These are phyloP conservation scores for Rutstroemia sp. DNA, from an alignment of 2,329 filamentous ascomycete species.

Conservation along the genomic window DNA sequence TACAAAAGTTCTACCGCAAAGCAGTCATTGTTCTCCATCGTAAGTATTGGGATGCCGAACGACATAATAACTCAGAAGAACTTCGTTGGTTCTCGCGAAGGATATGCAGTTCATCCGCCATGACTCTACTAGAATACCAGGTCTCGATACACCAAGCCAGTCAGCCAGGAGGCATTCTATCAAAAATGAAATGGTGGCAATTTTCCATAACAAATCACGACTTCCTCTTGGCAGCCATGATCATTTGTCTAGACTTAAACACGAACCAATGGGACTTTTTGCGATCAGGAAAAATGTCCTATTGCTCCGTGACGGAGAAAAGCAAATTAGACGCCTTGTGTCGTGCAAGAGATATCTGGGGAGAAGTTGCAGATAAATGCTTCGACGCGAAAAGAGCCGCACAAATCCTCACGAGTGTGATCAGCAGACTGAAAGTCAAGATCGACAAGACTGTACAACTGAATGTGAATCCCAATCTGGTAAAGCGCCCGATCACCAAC, in stretches of 20 bases:
- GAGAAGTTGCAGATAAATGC: constrained; percentile 17
- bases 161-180: constrained; percentile 46
- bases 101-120: constrained; percentile 41
- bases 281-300: neutral
- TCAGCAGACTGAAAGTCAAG: constrained; percentile 13
- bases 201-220: constrained; percentile 51
- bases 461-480: neutral
- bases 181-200: constrained; percentile 48
- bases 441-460: neutral
- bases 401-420: constrained; percentile 15
- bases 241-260: constrained; percentile 43
- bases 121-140: constrained; percentile 43
- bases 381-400: constrained; percentile 19
- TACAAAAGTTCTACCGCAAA: constrained; percentile 47
- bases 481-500: neutral
- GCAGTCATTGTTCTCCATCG: constrained; percentile 47
- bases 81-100: constrained; percentile 47
- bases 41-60: constrained; percentile 42
- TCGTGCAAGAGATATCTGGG: constrained; percentile 20
- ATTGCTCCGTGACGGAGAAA: constrained; percentile 13
- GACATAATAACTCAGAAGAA: constrained; percentile 21
- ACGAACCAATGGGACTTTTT: constrained; percentile 5
- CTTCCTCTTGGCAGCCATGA: constrained; percentile 53
- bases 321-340: constrained; percentile 19
- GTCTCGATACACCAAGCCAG: constrained; percentile 40